Evolutionary conservation across 257 asterid species (phyloP).

Genomic region (Cynanchum wilfordii): DNA sequence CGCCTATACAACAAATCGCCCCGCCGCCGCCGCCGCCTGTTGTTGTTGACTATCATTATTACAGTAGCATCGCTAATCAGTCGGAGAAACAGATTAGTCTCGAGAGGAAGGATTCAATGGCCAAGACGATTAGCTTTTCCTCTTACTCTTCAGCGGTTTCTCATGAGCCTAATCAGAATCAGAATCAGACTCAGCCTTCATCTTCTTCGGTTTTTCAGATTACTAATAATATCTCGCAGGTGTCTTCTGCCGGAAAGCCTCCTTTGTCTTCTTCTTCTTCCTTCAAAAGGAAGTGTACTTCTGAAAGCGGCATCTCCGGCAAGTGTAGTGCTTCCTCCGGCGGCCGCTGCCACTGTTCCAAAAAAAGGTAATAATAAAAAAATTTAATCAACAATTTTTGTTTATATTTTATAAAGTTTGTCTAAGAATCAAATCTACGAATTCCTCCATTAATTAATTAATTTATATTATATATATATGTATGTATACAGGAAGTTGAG

Average conservation of each 20-base stretch:
- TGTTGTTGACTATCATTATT: slow-evolving; percentile 12
- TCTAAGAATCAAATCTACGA: neutral
- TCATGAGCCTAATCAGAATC: slow-evolving; percentile 29
- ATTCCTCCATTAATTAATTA: neutral
- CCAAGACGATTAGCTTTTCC: slow-evolving; percentile 61
- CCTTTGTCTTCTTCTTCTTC: slow-evolving; percentile 67
- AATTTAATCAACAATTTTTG: no score
- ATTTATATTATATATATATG: neutral
- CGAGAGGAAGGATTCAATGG: slow-evolving; percentile 23
- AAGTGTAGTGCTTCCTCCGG: slow-evolving; percentile 67
- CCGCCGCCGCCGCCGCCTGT: slow-evolving; percentile 26
- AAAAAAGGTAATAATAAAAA: slow-evolving; percentile 46
- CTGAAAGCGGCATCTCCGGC: slow-evolving; percentile 65
- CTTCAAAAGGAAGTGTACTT: slow-evolving; percentile 58
- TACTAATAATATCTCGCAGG: slow-evolving; percentile 43
- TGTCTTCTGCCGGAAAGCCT: slow-evolving; percentile 64
- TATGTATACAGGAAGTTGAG: slow-evolving; percentile 44
- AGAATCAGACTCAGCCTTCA: slow-evolving; percentile 7
- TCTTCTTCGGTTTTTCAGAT: slow-evolving; percentile 49
- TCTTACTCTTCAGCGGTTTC: slow-evolving; percentile 47
- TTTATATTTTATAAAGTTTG: neutral
- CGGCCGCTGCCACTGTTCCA: slow-evolving; percentile 83
- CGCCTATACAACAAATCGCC: slow-evolving; percentile 86
- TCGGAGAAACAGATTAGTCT: slow-evolving; percentile 10
- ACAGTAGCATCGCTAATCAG: neutral